Evolutionary conservation across 2,329 filamentous ascomycete species (phyloP), one percentile per base, ranked within the genome.

Genomic region (Fusarium liriodendri): DNA sequence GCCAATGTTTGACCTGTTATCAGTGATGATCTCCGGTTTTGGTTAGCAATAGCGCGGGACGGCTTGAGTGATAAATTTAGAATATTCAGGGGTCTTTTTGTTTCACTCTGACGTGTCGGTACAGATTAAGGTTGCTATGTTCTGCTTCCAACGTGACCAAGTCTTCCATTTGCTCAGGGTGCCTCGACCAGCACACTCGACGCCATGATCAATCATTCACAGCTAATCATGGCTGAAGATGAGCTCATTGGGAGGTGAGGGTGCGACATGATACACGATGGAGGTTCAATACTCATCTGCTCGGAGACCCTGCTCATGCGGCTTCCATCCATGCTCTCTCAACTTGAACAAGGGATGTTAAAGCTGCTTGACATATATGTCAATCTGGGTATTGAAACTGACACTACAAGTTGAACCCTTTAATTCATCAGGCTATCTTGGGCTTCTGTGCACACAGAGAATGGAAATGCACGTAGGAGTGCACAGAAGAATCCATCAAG

Each of bases 401-500:
- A 47, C 11, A 45, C 22, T 22, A 22, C 22, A 22, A 22, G 22
- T 22, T 22, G 22, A 22, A 22, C 22, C 22, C 22, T 11, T 50
- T 6, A 52, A 29, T 29, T n/a, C 47, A 32, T 52, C 18, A 52
- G 6, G 6, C 47, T 6, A 25, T 3, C 25, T 50, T 50, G 6
- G 33, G 54, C 20, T 74, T 74, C 22, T 74, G 71, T 4, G 71
- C 68, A 20, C 64, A 71, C 1, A 74, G 37, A 5, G 71, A 74
- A 40, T 74, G 72, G 25, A 74, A 74, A 37, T 74, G 59, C 10
- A 74, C 65, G 29, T 74, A 75, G 2, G 73, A 66, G 35, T 75
- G 72, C 14, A 75, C 66, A 2, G 69, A 70, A 25, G 40, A 27
- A 35, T 83, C 80, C 67, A 73, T 79, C 72, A 83, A 64, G 27